Evolutionary conservation across 345 rosid species (phyloP).

Genomic region (Salix exigua): DNA sequence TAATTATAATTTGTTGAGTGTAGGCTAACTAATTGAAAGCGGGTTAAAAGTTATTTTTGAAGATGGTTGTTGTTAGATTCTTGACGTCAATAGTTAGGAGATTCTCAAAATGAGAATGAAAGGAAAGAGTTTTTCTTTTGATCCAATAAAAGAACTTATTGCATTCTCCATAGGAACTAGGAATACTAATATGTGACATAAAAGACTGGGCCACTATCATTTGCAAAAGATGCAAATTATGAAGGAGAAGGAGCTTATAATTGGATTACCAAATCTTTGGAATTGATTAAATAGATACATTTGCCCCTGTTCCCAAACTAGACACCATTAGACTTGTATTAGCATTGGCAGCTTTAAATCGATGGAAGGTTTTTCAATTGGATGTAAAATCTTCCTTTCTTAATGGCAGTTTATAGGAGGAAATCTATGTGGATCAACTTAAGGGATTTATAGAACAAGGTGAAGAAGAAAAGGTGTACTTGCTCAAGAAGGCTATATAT

Average conservation of each 20-base stretch:
- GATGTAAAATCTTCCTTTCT: background rate
- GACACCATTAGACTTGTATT: background rate
- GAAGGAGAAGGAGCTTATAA: too few species aligned
- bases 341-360: background rate
- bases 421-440: background rate
- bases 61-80: too few species aligned
- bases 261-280: background rate
- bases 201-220: too few species aligned
- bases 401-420: background rate
- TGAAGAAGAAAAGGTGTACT: background rate
- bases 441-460: background rate
- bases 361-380: background rate
- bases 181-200: too few species aligned
- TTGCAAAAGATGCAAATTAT: too few species aligned
- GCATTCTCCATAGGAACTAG: too few species aligned
- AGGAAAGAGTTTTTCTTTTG: background rate
- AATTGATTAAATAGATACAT: background rate
- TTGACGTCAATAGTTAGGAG: too few species aligned
- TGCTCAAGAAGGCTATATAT: background rate
- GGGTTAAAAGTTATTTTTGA: background rate
- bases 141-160: too few species aligned
- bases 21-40: background rate
- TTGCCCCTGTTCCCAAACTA: background rate
- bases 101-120: too few species aligned
- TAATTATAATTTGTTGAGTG: background rate